These are phyloP conservation scores for Lathyrus aphaca DNA, from an alignment of 306 rosid genomes.

Conservation along the genomic window DNA sequence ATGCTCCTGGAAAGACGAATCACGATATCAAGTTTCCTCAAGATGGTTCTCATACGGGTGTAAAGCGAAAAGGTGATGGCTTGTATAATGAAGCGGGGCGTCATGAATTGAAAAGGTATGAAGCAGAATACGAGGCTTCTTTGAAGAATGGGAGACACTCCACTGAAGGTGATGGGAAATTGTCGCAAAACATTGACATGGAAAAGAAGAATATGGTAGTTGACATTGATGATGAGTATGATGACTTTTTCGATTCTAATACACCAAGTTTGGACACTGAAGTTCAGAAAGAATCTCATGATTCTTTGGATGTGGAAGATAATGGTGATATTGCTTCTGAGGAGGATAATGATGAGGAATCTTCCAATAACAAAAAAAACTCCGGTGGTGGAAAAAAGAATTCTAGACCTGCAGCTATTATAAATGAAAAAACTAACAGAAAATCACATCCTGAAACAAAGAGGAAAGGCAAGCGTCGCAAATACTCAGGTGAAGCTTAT, in stretches of 20 bases:
- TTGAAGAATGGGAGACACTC: slow-evolving; percentile 50
- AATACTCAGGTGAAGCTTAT: slow-evolving; percentile 63
- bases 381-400: slow-evolving; percentile 44
- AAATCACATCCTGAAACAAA: slow-evolving; percentile 56
- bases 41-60: slow-evolving; percentile 45
- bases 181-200: slow-evolving; percentile 41
- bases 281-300: slow-evolving; percentile 46
- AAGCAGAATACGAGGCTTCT: slow-evolving; percentile 92
- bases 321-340: slow-evolving; percentile 44
- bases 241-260: slow-evolving; percentile 64
- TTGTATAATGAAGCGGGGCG: slow-evolving; percentile 98
- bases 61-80: slow-evolving; percentile 59
- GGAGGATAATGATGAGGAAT: slow-evolving; percentile 49
- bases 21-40: slow-evolving; percentile 42
- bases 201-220: slow-evolving; percentile 49
- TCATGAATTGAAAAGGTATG: slow-evolving; percentile 81
- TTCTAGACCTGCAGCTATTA: slow-evolving; percentile 48
- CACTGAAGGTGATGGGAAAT: slow-evolving; percentile 38
- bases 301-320: slow-evolving; percentile 42
- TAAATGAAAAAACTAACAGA: slow-evolving; percentile 48
- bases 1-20: slow-evolving; percentile 43
- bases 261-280: slow-evolving; percentile 40
- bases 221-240: slow-evolving; percentile 81
- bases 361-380: slow-evolving; percentile 40
- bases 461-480: slow-evolving; percentile 69